Evolutionary conservation across 257 asterid genomes (phyloP), one percentile per base, ranked within the genome.

Genomic region (Linaria vulgaris): DNA sequence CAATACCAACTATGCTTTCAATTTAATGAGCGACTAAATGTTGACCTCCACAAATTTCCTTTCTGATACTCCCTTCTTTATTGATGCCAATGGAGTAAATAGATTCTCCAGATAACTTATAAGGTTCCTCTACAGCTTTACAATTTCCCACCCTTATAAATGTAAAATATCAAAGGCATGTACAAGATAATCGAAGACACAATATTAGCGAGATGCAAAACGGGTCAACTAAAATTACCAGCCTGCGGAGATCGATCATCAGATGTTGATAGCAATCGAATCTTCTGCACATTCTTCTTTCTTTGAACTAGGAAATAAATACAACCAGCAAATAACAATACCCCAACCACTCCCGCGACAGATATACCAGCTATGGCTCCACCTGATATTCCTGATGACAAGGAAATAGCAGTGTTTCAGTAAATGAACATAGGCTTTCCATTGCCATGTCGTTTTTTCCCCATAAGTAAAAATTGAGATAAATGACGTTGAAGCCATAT

Each of bases 351-450:
- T 53, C 39, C 78, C 17, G 80, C 91, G 58, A 87, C 68, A 34
- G 70, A 55, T 76, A 92, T 85, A 60, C 95, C 97, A 69, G 94
- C 97, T 68, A 83, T 80, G 53, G 80, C 89, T 69, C 89, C 95
- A 64, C 80, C 67, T 25, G 95, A 64, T 53, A 87, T 74, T 62
- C 98, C 98, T 92, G 85, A 69, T 67, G 47, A 62, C 60, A 65
- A 31, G 50, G 62, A 72, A 66, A 43, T 7, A 51, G 63, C 51
- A 53, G 48, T 15, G 15, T 22, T 66, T 73, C 52, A 62, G 73
- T 50, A 62, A 60, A 75, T 78, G 62, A 31, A 66, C 37, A 39
- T 50, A 41, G 37, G 67, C 16, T 54, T 67, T 65, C 49, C 67
- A 45, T 23, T 24, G 23, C 47, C 41, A 34, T 37, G 15, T 63